Base-by-base conservation (phyloP, 1,139 yeast genomes). In the Kodamaea fungicola region DNA sequence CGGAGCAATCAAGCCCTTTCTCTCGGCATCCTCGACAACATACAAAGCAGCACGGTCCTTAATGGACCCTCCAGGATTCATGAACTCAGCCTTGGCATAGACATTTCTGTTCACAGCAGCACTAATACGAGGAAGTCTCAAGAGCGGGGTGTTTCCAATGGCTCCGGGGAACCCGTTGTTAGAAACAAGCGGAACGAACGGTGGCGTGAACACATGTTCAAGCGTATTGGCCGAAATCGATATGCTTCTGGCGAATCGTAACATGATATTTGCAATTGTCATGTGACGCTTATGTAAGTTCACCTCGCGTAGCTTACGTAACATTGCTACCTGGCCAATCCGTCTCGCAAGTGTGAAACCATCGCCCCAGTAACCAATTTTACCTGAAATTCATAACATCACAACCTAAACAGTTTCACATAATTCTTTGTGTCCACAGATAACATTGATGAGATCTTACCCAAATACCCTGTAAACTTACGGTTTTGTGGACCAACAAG, bases 11-110 rank as follows among this genome's bases (percentile, higher is more conserved):
- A 74, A 62, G 1, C 95, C 95, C 43, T 70, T 71, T 32, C 62
- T 59, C 57, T 89, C 96, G 22, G 96, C 96, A 50, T 84, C 90
- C 51, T 83, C 74, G 41, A 88, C 69, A 40, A 89, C 73, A 52
- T 69, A 87, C 34, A 84, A 66, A 0, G 96, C 96, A 6, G 96
- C 96, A 42, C 97, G 74, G 58, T 88, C 97, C 57, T 88, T 88
- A 43, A 89, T 89, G 5, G 95, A 83, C 1, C 96, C 97, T 34
- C 96, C 96, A 2, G 97, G 97, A 62, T 89, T 88, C 83, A 85
- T 84, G 64, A 80, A 85, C 62, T 88, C 97, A 9, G 95, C 95
- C 58, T 88, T 88, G 36, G 87, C 96, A 55, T 78, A 87, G 48
- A 88, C 79, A 52, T 88, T 84, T 50, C 95, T 68, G 8, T 88